A percentile compares a stretch with the other conserved stretches of the same genome.
Evolutionary conservation across 768 basidiomycete species (phyloP).

Genomic region (Termitomyces sp.): DNA sequence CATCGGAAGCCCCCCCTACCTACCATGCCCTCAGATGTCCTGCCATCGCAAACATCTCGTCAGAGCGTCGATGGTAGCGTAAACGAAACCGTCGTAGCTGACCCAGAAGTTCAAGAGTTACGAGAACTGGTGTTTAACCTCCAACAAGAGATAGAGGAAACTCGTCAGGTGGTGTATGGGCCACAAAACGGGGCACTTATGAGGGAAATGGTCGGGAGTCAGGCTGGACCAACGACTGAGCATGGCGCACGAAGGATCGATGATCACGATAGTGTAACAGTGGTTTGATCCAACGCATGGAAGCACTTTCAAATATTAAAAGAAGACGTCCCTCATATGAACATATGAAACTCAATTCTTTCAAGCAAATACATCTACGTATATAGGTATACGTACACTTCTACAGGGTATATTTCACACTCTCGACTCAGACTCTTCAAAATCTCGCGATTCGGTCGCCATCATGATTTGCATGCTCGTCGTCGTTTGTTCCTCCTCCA

Average conservation of each 20-base stretch:
- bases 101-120: background rate
- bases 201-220: background rate
- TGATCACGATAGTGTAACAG: no score
- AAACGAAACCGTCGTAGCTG: background rate
- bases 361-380: background rate
- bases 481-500: constrained; percentile 15
- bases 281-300: background rate
- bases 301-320: no score
- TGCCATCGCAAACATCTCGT: background rate
- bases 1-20: background rate
- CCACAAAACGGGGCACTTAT: background rate
- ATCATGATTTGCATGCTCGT: constrained; percentile 6
- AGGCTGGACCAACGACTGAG: background rate
- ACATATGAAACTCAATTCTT: background rate
- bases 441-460: background rate
- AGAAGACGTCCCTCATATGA: no score
- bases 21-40: background rate
- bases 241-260: background rate
- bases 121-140: background rate
- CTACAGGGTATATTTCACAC: background rate
- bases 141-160: background rate
- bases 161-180: background rate
- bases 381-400: background rate
- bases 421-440: background rate
- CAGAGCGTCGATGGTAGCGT: background rate